These are phyloP conservation scores for Obba rivulosa DNA, from an alignment of 768 basidiomycete genomes.

Conservation along the genomic window DNA sequence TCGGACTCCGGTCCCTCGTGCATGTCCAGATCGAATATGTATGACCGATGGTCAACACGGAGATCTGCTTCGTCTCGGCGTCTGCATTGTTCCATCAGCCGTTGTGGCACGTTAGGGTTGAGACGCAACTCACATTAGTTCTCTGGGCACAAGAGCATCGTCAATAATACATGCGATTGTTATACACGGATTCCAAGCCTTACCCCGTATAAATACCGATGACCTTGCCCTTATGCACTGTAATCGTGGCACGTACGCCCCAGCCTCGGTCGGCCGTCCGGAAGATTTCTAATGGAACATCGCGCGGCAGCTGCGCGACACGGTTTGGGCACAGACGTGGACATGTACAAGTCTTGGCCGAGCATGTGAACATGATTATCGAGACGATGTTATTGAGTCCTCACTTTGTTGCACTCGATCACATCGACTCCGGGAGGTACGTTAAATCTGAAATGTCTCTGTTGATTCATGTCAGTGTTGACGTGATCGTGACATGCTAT, in stretches of 20 bases:
- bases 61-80: slow-evolving; percentile 37
- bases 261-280: slow-evolving; percentile 56
- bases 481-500: not conserved
- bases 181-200: slow-evolving; percentile 5
- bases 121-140: slow-evolving; percentile 37
- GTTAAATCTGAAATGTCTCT: slow-evolving; percentile 50
- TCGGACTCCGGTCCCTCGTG: slow-evolving; percentile 35
- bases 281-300: slow-evolving; percentile 59
- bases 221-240: slow-evolving; percentile 49
- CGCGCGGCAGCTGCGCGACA: slow-evolving; percentile 54
- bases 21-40: slow-evolving; percentile 62
- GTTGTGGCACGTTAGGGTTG: not conserved
- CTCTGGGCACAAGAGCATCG: slow-evolving; percentile 24
- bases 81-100: slow-evolving; percentile 21
- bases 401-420: slow-evolving; percentile 63
- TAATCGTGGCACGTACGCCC: slow-evolving; percentile 49
- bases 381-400: slow-evolving; percentile 1
- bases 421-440: slow-evolving; percentile 41
- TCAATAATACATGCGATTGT: not conserved
- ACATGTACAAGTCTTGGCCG: not conserved
- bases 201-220: slow-evolving; percentile 69
- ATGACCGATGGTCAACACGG: slow-evolving; percentile 35
- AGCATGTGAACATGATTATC: not conserved
- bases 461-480: not conserved
- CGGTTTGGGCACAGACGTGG: slow-evolving; percentile 45